These are phyloP conservation scores for Myxozyma melibiosi DNA, from an alignment of 805 yeast species.

Conservation along the genomic window DNA sequence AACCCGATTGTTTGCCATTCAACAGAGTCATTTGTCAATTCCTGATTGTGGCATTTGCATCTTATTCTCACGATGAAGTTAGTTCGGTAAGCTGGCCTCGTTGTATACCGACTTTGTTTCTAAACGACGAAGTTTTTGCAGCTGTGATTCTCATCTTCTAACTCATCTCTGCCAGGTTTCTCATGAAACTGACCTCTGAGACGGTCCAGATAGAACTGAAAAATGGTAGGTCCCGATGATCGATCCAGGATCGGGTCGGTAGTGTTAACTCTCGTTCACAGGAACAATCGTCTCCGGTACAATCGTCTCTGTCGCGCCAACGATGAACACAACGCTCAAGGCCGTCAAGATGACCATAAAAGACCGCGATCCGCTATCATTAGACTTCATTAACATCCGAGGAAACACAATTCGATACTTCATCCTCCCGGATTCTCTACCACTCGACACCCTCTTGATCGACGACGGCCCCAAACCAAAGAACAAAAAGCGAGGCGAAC, in stretches of 20 bases:
- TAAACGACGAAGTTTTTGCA: not conserved
- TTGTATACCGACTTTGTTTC: not conserved
- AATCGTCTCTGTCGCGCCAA: slow-evolving; percentile 79
- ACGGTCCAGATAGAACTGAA: slow-evolving; percentile 88
- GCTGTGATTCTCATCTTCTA: not conserved
- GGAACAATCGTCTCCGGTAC: slow-evolving; percentile 79
- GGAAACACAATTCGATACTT: slow-evolving; percentile 88
- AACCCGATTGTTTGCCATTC: no score
- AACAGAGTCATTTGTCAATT: no score
- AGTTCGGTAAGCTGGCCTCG: slow-evolving; percentile 48
- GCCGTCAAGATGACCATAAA: slow-evolving; percentile 77
- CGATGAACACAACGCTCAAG: slow-evolving; percentile 83
- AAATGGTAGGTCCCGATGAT: slow-evolving; percentile 56
- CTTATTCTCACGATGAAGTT: slow-evolving; percentile 53
- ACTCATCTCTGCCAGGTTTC: slow-evolving; percentile 48
- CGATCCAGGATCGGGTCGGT: not conserved
- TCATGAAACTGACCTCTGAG: slow-evolving; percentile 83
- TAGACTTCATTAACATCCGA: slow-evolving; percentile 81
- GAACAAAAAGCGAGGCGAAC: slow-evolving; percentile 35
- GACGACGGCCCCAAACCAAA: slow-evolving; percentile 50
- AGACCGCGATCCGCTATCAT: slow-evolving; percentile 64
- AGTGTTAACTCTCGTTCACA: slow-evolving; percentile 5
- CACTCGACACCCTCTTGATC: slow-evolving; percentile 53
- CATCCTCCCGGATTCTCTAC: slow-evolving; percentile 80
- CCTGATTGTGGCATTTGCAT: not conserved